A percentile compares a stretch with the other conserved stretches of the same genome.
Evolutionary conservation across 1,284 basidiomycete species (phyloP).

Genomic region (Takashimella koratensis): DNA sequence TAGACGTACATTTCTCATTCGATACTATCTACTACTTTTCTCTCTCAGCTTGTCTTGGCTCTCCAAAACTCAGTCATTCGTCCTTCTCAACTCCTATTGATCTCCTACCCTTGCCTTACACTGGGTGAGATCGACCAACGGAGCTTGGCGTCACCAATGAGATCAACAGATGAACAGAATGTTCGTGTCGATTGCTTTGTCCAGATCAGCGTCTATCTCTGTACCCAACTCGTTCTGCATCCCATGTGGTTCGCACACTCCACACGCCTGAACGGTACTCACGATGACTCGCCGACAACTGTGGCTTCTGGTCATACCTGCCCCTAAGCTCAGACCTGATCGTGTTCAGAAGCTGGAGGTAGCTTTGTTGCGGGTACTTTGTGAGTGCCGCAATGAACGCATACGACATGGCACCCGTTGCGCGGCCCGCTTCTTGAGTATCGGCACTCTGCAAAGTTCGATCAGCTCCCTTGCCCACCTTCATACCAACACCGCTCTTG

Average conservation of each 20-base stretch:
- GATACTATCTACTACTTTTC: too few species aligned
- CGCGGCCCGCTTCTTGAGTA: constrained; percentile 70
- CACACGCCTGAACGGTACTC: constrained; percentile 8
- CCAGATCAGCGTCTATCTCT: background rate
- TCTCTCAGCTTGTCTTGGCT: too few species aligned
- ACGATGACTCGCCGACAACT: constrained; percentile 52
- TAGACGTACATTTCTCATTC: too few species aligned
- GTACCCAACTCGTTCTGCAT: background rate
- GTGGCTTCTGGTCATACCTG: constrained; percentile 81
- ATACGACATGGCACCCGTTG: constrained; percentile 74
- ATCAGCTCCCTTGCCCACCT: too few species aligned
- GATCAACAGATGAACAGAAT: constrained; percentile 27
- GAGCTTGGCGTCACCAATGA: too few species aligned
- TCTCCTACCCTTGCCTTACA: too few species aligned
- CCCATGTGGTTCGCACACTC: background rate
- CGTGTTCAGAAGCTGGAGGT: constrained; percentile 69
- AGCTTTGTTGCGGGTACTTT: constrained; percentile 68
- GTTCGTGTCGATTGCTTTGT: constrained; percentile 23
- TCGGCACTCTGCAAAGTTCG: constrained; percentile 57
- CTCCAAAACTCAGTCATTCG: too few species aligned
- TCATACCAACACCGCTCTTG: too few species aligned
- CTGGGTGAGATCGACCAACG: too few species aligned
- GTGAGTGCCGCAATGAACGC: constrained; percentile 67
- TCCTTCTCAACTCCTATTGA: too few species aligned
- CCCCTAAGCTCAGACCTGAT: constrained; percentile 56